Evolutionary conservation across 106 monocot genomes (phyloP).

Genomic region (Acanthochlamys bracteata): DNA sequence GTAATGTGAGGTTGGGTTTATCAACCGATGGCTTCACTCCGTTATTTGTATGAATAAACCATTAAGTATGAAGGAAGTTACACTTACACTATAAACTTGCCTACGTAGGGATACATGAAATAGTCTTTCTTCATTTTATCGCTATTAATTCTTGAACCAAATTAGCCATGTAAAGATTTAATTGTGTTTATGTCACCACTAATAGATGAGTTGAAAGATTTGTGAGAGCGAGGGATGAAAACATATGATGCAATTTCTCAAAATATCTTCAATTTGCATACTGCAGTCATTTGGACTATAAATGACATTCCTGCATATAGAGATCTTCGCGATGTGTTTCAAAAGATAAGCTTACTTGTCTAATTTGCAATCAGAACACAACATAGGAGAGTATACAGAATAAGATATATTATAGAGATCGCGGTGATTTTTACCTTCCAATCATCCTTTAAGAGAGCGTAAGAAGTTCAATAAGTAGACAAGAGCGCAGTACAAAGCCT

Average conservation of each 20-base stretch:
- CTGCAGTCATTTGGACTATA: conserved; percentile 6
- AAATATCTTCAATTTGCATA: conserved; percentile 11
- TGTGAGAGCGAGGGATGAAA: neutral
- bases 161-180: neutral
- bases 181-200: conserved; percentile 8
- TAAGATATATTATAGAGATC: conserved; percentile 1
- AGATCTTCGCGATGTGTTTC: conserved; percentile 15
- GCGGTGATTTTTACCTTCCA: neutral
- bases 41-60: neutral
- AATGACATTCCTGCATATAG: conserved; percentile 14
- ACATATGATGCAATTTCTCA: conserved; percentile 11
- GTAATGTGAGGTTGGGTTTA: conserved; percentile 8
- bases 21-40: conserved; percentile 13
- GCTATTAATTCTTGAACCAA: neutral
- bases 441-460: neutral
- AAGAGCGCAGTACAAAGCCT: too few relatives aligned
- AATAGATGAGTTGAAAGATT: conserved; percentile 3
- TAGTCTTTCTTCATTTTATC: neutral
- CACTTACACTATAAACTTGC: conserved; percentile 4
- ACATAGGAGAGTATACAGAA: neutral
- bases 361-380: neutral
- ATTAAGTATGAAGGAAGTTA: conserved; percentile 4
- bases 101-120: conserved; percentile 10
- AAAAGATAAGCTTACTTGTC: conserved; percentile 7
- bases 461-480: neutral